Base-by-base conservation (phyloP, 2,329 filamentous ascomycete genomes). In the Penicillium freii region DNA sequence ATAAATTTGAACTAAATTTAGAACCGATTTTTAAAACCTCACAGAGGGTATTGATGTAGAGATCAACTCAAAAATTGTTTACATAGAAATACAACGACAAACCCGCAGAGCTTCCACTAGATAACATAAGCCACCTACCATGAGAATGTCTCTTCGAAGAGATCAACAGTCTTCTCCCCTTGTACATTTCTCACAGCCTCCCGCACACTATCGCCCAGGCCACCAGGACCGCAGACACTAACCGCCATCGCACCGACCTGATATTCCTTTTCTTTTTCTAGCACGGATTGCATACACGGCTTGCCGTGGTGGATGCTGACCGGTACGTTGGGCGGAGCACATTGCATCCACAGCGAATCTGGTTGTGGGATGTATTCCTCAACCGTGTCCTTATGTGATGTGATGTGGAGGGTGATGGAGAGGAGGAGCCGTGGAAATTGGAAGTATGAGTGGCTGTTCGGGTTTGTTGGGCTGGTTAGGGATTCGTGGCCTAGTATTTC, bases 151-250 rank as follows among this genome's bases (percentile, higher is more conserved):
- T 74, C 73, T 47, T 75, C 73, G 33, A 72, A 72, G 6, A 75
- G 56, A 64, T 75, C 71, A 15, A 75, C 66, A 8, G 65, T 67
- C 51, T 66, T 67, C 39, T 66, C 63, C 2, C 67, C 65, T 46
- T 73, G 69, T 7, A 63, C 60, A 55, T 62, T 51, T 9, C 70
- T 59, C 17, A 74, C 72, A 3, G 70, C 68, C 51, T 66, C 58
- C 6, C 73, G 60, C n/a, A 75, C 71, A 56, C 70, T 72, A 53
- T 75, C 73, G 8, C 73, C 72, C 52, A 76, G 60, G 2, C 65
- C 62, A 15, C 73, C 73, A 19, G 73, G 73, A 7, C 72, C 73
- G 34, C 73, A 76, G 2, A 76, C 71, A 61, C 70, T 74, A 8
- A 76, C 73, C 5, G 71, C 72, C 64, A 74, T 65, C 7, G 71